Conservation (phyloP, 768 basidiomycete genomes). For the Amanita pseudoporphyria region DNA sequence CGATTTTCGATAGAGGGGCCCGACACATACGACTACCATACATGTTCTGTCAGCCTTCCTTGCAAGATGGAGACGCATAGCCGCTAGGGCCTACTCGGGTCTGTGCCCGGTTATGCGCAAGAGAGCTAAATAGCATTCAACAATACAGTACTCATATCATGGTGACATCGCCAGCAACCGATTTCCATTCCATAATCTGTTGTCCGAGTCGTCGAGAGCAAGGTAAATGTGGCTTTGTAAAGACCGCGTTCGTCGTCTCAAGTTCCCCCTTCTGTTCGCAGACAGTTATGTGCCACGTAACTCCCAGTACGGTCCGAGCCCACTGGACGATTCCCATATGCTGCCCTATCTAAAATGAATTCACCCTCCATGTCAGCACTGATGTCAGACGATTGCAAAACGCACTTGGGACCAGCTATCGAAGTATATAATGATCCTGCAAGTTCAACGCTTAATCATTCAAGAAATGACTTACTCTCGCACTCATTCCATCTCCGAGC, state of each 20-base stretch:
- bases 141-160: no score
- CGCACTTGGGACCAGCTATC: neutral
- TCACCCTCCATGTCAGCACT: neutral
- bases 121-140: no score
- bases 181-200: no score
- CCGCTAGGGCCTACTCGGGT: no score
- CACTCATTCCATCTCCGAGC: constrained; percentile 9
- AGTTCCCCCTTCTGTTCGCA: neutral
- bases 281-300: neutral
- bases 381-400: no score
- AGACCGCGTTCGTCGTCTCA: neutral
- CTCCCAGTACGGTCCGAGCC: neutral
- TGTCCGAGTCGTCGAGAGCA: neutral
- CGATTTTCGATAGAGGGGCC: no score
- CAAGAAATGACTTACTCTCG: constrained; percentile 9
- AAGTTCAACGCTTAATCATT: neutral
- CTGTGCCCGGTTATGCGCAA: no score
- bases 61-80: no score
- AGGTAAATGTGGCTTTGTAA: neutral
- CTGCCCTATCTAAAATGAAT: no score
- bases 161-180: no score
- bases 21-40: no score
- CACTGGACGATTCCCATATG: neutral
- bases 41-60: no score
- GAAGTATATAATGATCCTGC: neutral